Evolutionary conservation across 768 basidiomycete species (phyloP).

Genomic region (Lentinula sp.): DNA sequence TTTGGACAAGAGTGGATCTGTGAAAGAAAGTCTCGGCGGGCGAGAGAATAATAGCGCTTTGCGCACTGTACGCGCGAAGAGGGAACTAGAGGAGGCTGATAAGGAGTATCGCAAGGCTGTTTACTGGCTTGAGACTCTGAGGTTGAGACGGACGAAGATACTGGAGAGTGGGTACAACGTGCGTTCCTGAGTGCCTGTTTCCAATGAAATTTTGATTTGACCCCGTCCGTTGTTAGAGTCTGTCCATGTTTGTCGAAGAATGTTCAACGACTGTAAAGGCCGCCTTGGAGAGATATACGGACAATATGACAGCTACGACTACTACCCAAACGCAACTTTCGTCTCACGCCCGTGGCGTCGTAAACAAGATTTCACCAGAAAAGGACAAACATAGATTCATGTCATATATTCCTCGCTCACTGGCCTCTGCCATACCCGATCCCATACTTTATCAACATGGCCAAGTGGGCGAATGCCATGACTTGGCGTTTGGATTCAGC

Average conservation of each 20-base stretch:
- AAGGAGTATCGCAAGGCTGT: constrained; percentile 88
- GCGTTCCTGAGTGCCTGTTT: constrained; percentile 14
- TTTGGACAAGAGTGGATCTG: constrained; percentile 68
- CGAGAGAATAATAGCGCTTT: constrained; percentile 61
- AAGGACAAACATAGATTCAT: constrained; percentile 59
- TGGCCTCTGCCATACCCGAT: constrained; percentile 62
- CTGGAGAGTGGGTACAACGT: constrained; percentile 79
- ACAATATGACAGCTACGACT: constrained; percentile 80
- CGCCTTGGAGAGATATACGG: constrained; percentile 67
- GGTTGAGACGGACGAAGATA: constrained; percentile 76
- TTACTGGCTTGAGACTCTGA: constrained; percentile 88
- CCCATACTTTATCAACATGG: constrained; percentile 73
- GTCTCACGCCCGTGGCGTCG: constrained; percentile 51
- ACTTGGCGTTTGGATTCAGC: constrained; percentile 85
- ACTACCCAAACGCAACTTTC: constrained; percentile 73
- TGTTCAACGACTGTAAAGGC: constrained; percentile 56
- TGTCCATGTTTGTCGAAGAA: constrained; percentile 77
- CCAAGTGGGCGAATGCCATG: constrained; percentile 78
- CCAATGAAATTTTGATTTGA: neutral
- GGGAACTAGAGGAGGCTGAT: constrained; percentile 94
- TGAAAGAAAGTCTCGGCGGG: constrained; percentile 54
- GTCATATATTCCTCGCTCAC: constrained; percentile 51
- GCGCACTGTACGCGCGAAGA: constrained; percentile 73
- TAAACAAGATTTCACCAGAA: constrained; percentile 65
- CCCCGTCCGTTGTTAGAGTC: constrained; percentile 41